Base-by-base conservation (phyloP, 768 basidiomycete species). In the Suillus ampliporus region DNA sequence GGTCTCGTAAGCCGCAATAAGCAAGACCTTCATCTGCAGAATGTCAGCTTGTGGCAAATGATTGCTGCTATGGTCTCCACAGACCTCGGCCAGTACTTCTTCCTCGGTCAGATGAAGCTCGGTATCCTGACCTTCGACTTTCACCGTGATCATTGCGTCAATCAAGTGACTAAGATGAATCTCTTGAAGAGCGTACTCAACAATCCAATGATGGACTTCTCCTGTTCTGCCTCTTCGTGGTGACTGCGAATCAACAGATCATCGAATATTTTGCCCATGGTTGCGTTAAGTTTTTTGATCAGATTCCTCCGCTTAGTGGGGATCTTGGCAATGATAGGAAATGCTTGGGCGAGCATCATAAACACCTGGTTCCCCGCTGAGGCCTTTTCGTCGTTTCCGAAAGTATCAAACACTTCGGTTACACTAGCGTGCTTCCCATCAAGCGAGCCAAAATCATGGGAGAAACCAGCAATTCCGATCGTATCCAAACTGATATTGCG, bases 401-500 rank as follows among this genome's bases (percentile, higher is more conserved):
- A 77, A 0, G 74, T 69, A 17, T 80, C 78, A 37, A 84, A 82
- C 2, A 77, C 74, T 5, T 79, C 74, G 3, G 78, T 74, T 19
- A 86, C 76, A 3, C 75, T 64, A 4, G 82, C 76, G 34, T 69
- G 70, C 60, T 82, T 78, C 6, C 86, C 86, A 15, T 83, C 79
- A 5, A 88, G 76, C 0, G 83, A 71, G 15, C 80, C 80, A 64
- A 89, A 89, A 67, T 86, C 77, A 65, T 88, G 82, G 5, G 83
- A 82, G 61, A 88, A 88, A 0, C 86, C 85, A 8, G 84, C 85
- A 38, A 87, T 83, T 15, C 87, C 85, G 56, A 88, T 77, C 1
- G 77, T 80, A 66, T 89, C 87, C 5, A 88, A 74, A 13, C 85
- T 86, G n/a, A 7, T n/a, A 4, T 52, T 3, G 14, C 23, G 15